These are phyloP conservation scores for Sphaerostilbella broomeana DNA, from an alignment of 2,329 filamentous ascomycete genomes.

Conservation along the genomic window DNA sequence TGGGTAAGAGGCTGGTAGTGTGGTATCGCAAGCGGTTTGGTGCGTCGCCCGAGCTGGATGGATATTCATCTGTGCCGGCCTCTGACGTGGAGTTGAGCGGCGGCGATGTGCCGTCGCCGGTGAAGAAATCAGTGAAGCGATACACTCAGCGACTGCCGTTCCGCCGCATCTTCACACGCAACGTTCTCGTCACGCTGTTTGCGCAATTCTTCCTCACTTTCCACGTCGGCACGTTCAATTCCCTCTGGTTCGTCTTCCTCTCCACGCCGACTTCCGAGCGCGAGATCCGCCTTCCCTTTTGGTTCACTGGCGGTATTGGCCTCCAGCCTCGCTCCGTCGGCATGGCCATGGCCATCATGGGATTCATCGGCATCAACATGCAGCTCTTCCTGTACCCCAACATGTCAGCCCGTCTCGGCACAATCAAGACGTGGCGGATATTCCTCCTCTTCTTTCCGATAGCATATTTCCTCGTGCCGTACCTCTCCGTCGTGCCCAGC, in stretches of 20 bases:
- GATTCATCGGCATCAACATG: slow-evolving; percentile 65
- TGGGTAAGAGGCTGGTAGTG: slow-evolving; percentile 31
- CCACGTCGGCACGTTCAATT: slow-evolving; percentile 70
- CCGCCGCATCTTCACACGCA: slow-evolving; percentile 47
- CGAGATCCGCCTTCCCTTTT: slow-evolving; percentile 42
- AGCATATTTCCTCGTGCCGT: slow-evolving; percentile 63
- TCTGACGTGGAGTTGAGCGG: slow-evolving; percentile 19
- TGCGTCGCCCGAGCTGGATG: slow-evolving; percentile 8
- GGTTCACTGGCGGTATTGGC: slow-evolving; percentile 71
- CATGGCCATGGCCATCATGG: slow-evolving; percentile 71
- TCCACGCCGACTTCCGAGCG: slow-evolving; percentile 52
- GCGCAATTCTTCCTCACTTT: slow-evolving; percentile 64
- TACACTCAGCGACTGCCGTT: slow-evolving; percentile 46
- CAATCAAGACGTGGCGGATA: slow-evolving; percentile 59
- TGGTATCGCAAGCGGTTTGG: slow-evolving; percentile 22
- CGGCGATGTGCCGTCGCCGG: slow-evolving; percentile 6
- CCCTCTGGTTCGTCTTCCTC: slow-evolving; percentile 70
- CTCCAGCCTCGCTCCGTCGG: slow-evolving; percentile 65
- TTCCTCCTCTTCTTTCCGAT: slow-evolving; percentile 65
- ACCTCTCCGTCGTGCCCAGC: slow-evolving; percentile 61
- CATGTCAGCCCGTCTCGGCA: slow-evolving; percentile 60
- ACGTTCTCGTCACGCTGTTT: slow-evolving; percentile 49
- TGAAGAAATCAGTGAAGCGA: slow-evolving; percentile 21
- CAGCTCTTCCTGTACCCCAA: slow-evolving; percentile 56
- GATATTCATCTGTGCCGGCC: slow-evolving; percentile 21